Evolutionary conservation across 1,284 basidiomycete species (phyloP).

Genomic region (Pterulicium gracile): DNA sequence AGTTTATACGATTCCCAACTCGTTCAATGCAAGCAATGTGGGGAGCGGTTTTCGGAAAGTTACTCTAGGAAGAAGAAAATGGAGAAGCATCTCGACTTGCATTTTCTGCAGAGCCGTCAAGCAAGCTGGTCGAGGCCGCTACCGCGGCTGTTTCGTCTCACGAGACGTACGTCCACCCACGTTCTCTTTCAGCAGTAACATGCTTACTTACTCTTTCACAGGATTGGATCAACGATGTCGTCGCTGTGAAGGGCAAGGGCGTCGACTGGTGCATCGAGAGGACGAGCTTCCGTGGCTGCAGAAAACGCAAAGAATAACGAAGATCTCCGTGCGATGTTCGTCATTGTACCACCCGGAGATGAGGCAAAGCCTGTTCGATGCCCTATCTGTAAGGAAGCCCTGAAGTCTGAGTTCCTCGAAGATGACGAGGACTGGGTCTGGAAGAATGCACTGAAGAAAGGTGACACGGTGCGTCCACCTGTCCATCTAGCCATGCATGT

Average conservation of each 20-base stretch:
- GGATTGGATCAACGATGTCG: conserved; percentile 78
- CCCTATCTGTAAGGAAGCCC: conserved; percentile 92
- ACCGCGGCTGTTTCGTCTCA: conserved; percentile 83
- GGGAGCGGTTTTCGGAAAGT: conserved; percentile 74
- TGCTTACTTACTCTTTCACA: conserved; percentile 21
- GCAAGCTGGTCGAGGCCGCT: conserved; percentile 82
- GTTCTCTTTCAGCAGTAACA: conserved; percentile 7
- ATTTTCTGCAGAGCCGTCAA: conserved; percentile 91
- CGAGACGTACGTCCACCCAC: conserved; percentile 56
- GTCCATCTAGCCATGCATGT: neutral
- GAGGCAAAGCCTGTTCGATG: conserved; percentile 76
- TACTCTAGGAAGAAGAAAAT: conserved; percentile 64
- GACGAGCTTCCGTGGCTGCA: conserved; percentile 49
- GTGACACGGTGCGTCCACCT: conserved; percentile 57
- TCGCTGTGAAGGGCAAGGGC: conserved; percentile 56
- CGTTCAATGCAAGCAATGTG: conserved; percentile 91
- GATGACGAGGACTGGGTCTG: conserved; percentile 99
- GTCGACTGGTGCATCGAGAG: conserved; percentile 37
- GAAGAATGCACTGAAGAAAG: conserved; percentile 81
- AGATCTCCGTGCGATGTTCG: conserved; percentile 67
- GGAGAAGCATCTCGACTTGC: conserved; percentile 93
- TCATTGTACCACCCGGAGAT: conserved; percentile 81
- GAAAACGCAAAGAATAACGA: conserved; percentile 66
- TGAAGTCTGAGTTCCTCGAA: conserved; percentile 90
- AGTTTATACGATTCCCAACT: conserved; percentile 71